These are phyloP conservation scores for Picea glauca DNA, from an alignment of 75 land plant species.

Conservation along the genomic window DNA sequence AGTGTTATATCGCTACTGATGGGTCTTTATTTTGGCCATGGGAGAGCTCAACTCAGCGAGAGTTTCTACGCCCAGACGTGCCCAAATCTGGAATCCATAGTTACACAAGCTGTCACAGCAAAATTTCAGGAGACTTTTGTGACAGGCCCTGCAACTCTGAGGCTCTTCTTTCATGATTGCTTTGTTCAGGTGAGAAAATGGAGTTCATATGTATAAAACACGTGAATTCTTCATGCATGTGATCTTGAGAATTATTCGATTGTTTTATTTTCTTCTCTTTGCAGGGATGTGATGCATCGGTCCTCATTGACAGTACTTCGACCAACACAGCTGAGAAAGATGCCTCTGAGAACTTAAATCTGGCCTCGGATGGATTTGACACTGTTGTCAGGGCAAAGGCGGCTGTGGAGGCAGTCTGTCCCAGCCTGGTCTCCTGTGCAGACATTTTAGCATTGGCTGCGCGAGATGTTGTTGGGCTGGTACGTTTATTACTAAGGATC, in stretches of 20 bases:
- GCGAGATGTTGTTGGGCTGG: constrained; percentile 67
- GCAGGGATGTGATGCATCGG: constrained; percentile 76
- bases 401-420: constrained; percentile 32
- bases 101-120: constrained; percentile 21
- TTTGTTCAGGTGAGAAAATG: constrained; percentile 36
- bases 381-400: constrained; percentile 35
- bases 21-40: neutral
- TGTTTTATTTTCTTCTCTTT: neutral
- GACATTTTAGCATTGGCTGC: constrained; percentile 83
- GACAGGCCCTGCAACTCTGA: constrained; percentile 47
- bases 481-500: neutral
- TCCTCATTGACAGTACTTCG: constrained; percentile 11
- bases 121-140: constrained; percentile 40
- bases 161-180: constrained; percentile 68
- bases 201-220: neutral
- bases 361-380: constrained; percentile 39
- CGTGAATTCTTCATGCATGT: neutral
- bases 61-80: constrained; percentile 42
- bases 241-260: neutral
- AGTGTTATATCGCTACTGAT: no score
- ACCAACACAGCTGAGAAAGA: constrained; percentile 41
- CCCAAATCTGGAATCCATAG: constrained; percentile 47
- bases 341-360: constrained; percentile 26
- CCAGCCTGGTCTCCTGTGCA: constrained; percentile 79
- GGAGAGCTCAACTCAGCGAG: constrained; percentile 28